Evolutionary conservation across 2,329 filamentous ascomycete species (phyloP).

Genomic region (Alternaria sp.): DNA sequence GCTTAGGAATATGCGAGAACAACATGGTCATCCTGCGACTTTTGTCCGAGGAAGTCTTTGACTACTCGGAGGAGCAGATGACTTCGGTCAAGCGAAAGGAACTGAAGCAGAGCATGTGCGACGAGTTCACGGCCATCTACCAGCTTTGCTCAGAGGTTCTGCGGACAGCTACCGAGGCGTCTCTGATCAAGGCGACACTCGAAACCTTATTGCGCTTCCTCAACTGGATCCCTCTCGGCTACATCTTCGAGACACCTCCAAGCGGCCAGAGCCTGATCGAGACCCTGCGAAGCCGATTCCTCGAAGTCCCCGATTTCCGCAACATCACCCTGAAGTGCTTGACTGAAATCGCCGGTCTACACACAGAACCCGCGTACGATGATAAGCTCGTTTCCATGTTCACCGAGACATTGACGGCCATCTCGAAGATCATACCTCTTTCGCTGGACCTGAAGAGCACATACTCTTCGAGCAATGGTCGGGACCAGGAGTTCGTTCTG

Average conservation of each 20-base stretch:
- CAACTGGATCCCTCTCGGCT: constrained; percentile 98
- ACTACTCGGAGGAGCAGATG: constrained; percentile 99
- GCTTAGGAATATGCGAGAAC: constrained; percentile 97
- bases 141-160: constrained; percentile 96
- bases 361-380: constrained; percentile 86
- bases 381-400: constrained; percentile 99
- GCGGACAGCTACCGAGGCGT: constrained; percentile 85
- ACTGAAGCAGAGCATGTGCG: constrained; percentile 97
- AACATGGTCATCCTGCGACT: constrained; percentile 98
- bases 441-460: constrained; percentile 88
- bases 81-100: constrained; percentile 97
- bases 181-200: constrained; percentile 92
- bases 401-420: constrained; percentile 91
- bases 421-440: constrained; percentile 91
- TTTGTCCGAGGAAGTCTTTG: constrained; percentile 97
- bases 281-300: constrained; percentile 87
- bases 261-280: constrained; percentile 75
- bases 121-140: constrained; percentile 98
- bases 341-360: constrained; percentile 94
- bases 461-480: constrained; percentile 88
- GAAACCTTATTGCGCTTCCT: constrained; percentile 95
- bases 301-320: constrained; percentile 92
- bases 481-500: constrained; percentile 96
- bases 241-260: constrained; percentile 92
- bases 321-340: constrained; percentile 96